Evolutionary conservation across 2,329 filamentous ascomycete species (phyloP).

Genomic region (Byssochlamys sp.): DNA sequence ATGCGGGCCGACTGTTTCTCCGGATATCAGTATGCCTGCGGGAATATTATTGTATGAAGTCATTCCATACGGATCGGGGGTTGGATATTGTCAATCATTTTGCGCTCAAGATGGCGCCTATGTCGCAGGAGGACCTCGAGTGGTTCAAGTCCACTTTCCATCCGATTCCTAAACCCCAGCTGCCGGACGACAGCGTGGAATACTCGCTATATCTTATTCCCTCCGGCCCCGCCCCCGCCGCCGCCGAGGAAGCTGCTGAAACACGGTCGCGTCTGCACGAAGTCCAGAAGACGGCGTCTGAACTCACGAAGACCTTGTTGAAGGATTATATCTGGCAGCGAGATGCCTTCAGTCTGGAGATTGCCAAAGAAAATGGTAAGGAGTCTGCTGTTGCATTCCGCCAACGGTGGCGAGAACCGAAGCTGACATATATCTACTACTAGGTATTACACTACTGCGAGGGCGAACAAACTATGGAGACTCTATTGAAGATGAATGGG

Average conservation of each 20-base stretch:
- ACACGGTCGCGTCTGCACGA: constrained; percentile 55
- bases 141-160: constrained; percentile 58
- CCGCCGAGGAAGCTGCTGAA: constrained; percentile 44
- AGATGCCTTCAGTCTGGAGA: constrained; percentile 63
- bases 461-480: constrained; percentile 83
- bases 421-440: constrained; percentile 9
- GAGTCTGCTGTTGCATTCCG: constrained; percentile 3
- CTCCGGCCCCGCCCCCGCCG: constrained; percentile 42
- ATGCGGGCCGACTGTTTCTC: constrained; percentile 18
- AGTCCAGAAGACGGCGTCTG: constrained; percentile 59
- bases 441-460: constrained; percentile 51
- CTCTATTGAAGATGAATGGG: constrained; percentile 93
- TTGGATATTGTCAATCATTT: constrained; percentile 1
- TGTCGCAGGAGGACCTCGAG: constrained; percentile 49
- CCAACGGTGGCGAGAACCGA: neutral
- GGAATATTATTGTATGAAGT: constrained; percentile 20
- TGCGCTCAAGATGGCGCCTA: constrained; percentile 29
- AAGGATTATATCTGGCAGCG: constrained; percentile 92
- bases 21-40: constrained; percentile 1
- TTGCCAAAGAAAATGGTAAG: constrained; percentile 52
- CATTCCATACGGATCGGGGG: constrained; percentile 11
- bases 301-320: constrained; percentile 56
- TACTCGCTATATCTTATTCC: constrained; percentile 70
- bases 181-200: constrained; percentile 77
- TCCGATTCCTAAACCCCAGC: constrained; percentile 52